Evolutionary conservation across 768 basidiomycete genomes (phyloP).

Genomic region (Multifurca ochricompacta): DNA sequence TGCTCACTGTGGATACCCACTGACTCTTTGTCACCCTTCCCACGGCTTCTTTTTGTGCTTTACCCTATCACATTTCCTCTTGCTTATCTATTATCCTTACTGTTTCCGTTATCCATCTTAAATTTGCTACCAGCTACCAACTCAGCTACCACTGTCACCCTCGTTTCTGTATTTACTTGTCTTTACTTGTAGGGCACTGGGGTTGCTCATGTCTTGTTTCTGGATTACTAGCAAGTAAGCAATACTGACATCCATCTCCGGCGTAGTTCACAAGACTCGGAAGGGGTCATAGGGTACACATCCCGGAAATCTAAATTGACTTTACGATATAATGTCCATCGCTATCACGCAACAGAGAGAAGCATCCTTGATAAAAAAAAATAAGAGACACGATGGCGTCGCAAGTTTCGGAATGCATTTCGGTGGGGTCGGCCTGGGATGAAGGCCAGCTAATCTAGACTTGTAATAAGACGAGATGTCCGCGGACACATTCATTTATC

Average conservation of each 20-base stretch:
- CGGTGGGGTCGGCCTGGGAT: too few relatives aligned
- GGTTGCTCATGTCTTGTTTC: not conserved
- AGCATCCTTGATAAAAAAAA: too few relatives aligned
- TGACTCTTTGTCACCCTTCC: not conserved
- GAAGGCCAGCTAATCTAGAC: too few relatives aligned
- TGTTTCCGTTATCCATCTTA: not conserved
- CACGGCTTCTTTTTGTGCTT: not conserved
- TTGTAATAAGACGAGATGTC: not conserved
- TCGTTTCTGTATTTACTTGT: constrained; percentile 8
- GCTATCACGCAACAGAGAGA: too few relatives aligned
- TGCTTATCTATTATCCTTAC: not conserved
- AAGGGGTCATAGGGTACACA: not conserved
- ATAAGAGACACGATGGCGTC: not conserved
- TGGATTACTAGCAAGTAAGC: not conserved
- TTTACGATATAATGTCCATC: too few relatives aligned
- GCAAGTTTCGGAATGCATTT: not conserved
- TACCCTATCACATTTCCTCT: not conserved
- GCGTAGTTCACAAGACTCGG: not conserved
- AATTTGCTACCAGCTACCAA: not conserved
- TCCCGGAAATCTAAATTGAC: not conserved
- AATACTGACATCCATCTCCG: not conserved
- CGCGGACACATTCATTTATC: not conserved
- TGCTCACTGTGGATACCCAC: constrained; percentile 1
- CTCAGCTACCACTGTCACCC: not conserved
- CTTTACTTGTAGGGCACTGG: constrained; percentile 1